Evolutionary conservation across 768 basidiomycete genomes (phyloP).

Genomic region (Brasilioporus rufonigricans): DNA sequence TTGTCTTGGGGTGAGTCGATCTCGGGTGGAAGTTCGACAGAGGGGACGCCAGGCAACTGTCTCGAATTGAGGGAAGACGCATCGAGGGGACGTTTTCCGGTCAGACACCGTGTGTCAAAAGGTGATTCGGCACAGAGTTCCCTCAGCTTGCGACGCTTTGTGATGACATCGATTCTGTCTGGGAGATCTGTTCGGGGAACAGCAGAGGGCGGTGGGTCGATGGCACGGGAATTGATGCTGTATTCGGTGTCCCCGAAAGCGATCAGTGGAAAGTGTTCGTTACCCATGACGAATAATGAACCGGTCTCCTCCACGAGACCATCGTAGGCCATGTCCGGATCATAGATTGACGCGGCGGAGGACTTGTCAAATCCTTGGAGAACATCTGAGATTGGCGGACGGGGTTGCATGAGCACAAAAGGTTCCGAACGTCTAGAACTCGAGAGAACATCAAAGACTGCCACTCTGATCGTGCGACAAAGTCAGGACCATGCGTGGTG

Average conservation of each 20-base stretch:
- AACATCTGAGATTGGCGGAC: slow-evolving; percentile 69
- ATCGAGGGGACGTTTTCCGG: slow-evolving; percentile 58
- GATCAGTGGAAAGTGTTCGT: slow-evolving; percentile 77
- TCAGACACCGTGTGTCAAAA: slow-evolving; percentile 56
- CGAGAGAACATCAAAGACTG: slow-evolving; percentile 74
- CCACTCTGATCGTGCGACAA: slow-evolving; percentile 52
- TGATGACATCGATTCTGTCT: slow-evolving; percentile 43
- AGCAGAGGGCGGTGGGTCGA: slow-evolving; percentile 37
- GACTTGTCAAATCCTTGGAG: slow-evolving; percentile 47
- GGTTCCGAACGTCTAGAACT: slow-evolving; percentile 49
- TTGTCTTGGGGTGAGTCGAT: slow-evolving; percentile 9
- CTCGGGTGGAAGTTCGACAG: slow-evolving; percentile 32
- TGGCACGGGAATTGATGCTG: slow-evolving; percentile 28
- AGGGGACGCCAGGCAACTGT: slow-evolving; percentile 59
- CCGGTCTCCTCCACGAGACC: slow-evolving; percentile 70
- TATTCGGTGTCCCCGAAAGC: slow-evolving; percentile 56
- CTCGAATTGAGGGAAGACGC: slow-evolving; percentile 47
- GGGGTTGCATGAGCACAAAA: slow-evolving; percentile 86
- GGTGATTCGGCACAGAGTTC: slow-evolving; percentile 39
- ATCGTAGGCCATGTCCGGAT: slow-evolving; percentile 69
- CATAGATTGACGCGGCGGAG: slow-evolving; percentile 36
- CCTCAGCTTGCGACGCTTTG: slow-evolving; percentile 42
- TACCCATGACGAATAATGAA: slow-evolving; percentile 85
- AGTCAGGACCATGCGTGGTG: slow-evolving; percentile 1
- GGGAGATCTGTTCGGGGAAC: slow-evolving; percentile 34